phyloP scores from a whole-genome alignment of 228 moss, liverwort and hornwort species.

The Sphagnum fallax region DNA sequence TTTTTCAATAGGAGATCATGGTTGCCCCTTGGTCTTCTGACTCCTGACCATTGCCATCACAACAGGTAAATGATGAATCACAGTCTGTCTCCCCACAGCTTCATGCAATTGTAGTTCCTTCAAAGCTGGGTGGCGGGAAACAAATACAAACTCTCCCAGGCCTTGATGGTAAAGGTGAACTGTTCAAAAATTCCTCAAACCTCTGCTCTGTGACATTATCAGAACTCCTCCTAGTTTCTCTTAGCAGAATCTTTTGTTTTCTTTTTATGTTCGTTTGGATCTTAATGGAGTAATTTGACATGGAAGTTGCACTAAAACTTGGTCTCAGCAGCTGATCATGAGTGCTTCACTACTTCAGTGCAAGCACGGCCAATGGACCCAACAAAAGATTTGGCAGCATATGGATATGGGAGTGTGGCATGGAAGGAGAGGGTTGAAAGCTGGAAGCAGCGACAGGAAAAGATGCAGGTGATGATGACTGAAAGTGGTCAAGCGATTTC shows the following conservation, averaged over 20 bases:
- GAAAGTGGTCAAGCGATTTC: constrained; percentile 37
- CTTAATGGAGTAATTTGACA: too few species aligned
- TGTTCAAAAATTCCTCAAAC: too few species aligned
- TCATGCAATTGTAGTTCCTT: constrained; percentile 24
- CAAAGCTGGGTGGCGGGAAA: neutral
- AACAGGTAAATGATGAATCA: constrained; percentile 40
- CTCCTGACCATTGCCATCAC: neutral
- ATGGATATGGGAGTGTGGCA: constrained; percentile 47
- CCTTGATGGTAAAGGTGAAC: constrained; percentile 37
- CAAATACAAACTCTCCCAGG: constrained; percentile 5
- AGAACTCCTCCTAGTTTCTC: neutral
- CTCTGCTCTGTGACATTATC: too few species aligned
- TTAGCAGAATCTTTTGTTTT: neutral
- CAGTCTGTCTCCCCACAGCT: constrained; percentile 38
- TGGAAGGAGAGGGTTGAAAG: constrained; percentile 59
- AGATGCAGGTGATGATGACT: constrained; percentile 44
- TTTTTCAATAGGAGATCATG: neutral
- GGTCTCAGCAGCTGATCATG: neutral
- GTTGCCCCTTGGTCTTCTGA: neutral
- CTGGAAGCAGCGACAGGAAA: constrained; percentile 43
- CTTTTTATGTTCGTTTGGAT: neutral
- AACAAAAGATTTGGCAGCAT: constrained; percentile 33
- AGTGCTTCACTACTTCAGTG: neutral
- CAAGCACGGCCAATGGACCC: constrained; percentile 31
- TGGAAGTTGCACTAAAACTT: neutral